Evolutionary conservation across 495 filamentous ascomycete species (phyloP), one percentile per base, ranked within the genome.

Genomic region (Penicillium dipodomyicola): DNA sequence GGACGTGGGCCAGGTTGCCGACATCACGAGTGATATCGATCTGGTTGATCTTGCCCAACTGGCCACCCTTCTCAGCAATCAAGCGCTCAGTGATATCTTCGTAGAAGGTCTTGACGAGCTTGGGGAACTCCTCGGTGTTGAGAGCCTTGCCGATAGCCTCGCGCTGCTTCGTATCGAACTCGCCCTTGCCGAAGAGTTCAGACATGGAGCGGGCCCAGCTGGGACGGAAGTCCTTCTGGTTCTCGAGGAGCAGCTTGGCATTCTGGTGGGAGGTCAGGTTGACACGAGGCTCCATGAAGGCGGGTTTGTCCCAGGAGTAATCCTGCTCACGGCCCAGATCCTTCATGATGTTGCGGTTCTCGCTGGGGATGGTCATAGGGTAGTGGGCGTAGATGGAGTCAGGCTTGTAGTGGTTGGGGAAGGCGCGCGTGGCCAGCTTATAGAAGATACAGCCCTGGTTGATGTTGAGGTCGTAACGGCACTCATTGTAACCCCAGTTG

Each of bases 351-450:
- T 83, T 84, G 40, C 76, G 70, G 61, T 88, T 94, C 69, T 94
- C 90, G 30, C 71, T 62, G 10, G 88, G 87, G 23, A 88, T 85
- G 6, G 88, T 90, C 83, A 96, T 88, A 5, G 91, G 91, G 65
- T 89, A 94, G 62, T 91, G 88, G n/a, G 89, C 89, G 57, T 94
- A 95, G 56, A 92, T 84, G 1, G 88, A 92, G 71, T 94, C 87
- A 29, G 75, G 65, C 67, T 85, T 87, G 82, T 89, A 93, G 67
- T 86, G 83, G 59, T 87, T 82, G 2, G 91, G 91, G 79, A 96
- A 91, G 3, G 90, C 87, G 20, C 87, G 80, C 46, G 87, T 72
- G 49, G 90, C 85, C 50, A 95, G 77, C 75, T 93, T 96, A 75
- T 92, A 92, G 68, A 92, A 85, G 4, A 93, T 87, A 59, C 87